phyloP scores from a whole-genome alignment of 805 yeast genomes.

The Monosporozyma servazzii region DNA sequence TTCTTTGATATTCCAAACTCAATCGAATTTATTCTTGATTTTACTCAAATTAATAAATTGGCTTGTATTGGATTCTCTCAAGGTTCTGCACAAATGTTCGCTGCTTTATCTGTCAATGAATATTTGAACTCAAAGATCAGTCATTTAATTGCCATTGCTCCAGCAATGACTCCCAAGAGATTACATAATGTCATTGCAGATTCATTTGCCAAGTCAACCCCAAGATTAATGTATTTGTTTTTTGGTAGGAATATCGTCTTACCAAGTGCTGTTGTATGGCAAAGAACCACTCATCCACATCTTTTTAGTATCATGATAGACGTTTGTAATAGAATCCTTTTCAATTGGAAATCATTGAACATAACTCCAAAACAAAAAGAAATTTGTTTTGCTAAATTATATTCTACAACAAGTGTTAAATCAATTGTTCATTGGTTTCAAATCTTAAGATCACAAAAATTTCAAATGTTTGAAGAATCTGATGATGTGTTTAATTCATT shows the following conservation, averaged over 20 bases:
- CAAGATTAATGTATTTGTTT: constrained; percentile 55
- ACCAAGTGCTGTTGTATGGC: constrained; percentile 76
- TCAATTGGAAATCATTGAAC: constrained; percentile 71
- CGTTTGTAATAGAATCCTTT: constrained; percentile 52
- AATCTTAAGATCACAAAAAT: constrained; percentile 63
- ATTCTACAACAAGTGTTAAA: constrained; percentile 86
- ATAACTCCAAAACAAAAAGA: constrained; percentile 66
- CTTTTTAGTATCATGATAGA: constrained; percentile 49
- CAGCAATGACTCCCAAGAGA: constrained; percentile 90
- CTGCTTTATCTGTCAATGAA: constrained; percentile 60
- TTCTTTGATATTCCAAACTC: constrained; percentile 81
- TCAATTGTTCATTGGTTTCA: constrained; percentile 95
- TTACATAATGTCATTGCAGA: constrained; percentile 69
- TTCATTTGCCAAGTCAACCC: constrained; percentile 65
- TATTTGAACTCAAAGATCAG: constrained; percentile 47
- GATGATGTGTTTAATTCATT: constrained; percentile 32
- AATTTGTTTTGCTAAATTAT: constrained; percentile 76
- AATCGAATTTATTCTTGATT: constrained; percentile 57
- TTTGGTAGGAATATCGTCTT: constrained; percentile 70
- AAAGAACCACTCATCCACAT: constrained; percentile 32
- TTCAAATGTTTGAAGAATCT: constrained; percentile 82
- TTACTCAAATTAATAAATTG: constrained; percentile 38
- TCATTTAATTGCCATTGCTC: constrained; percentile 74
- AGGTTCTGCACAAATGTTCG: constrained; percentile 91
- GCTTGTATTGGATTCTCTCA: constrained; percentile 85